Evolutionary conservation across 2,329 filamentous ascomycete genomes (phyloP), one percentile per base, ranked within the genome.

Genomic region (Curvularia verruculosa): DNA sequence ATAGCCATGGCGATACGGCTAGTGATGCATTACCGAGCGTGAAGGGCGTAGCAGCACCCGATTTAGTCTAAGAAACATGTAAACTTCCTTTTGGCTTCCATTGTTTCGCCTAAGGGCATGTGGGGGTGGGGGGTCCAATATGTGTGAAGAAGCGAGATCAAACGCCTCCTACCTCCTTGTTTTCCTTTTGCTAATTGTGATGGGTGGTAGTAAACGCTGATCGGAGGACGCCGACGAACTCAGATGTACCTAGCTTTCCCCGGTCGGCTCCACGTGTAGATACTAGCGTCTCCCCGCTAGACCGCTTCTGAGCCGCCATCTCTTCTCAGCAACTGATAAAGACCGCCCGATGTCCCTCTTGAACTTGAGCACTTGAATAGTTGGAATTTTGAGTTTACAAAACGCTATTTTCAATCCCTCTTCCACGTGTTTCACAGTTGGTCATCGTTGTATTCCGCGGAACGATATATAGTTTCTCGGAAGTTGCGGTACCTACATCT

Each of bases 161-260:
- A 50, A 26, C 44, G 15, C 40, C 24, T 4, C 23, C 10, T 34
- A 26, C 21, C 24, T 43, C 9, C 18, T 13, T 7, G 12, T 43
- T 10, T 63, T 54, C 24, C 53, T 64, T 62, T 59, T 63, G 29
- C 18, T 7, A n/a, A 10, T 36, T 43, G 15, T 51, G 21, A 19
- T 43, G 52, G 49, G 7, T 54, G 29, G 37, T 55, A 26, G 40
- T 29, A 21, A 45, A 21, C 21, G 53, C 46, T 49, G 46, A 49
- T 66, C 63, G 63, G 63, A 64, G 59, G 48, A 39, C 61, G 61
- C 63, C 63, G 63, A 64, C 34, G 40, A 46, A 49, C 49, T 29
- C 40, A 36, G 31, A 43, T 29, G 44, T 39, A 36, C 29, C 29
- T 47, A 46, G 43, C 19, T 21, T 48, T 28, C 45, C 44, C 29